Evolutionary conservation across 164 flowering plant genomes (phyloP).

Genomic region (Aristolochia fimbriata): DNA sequence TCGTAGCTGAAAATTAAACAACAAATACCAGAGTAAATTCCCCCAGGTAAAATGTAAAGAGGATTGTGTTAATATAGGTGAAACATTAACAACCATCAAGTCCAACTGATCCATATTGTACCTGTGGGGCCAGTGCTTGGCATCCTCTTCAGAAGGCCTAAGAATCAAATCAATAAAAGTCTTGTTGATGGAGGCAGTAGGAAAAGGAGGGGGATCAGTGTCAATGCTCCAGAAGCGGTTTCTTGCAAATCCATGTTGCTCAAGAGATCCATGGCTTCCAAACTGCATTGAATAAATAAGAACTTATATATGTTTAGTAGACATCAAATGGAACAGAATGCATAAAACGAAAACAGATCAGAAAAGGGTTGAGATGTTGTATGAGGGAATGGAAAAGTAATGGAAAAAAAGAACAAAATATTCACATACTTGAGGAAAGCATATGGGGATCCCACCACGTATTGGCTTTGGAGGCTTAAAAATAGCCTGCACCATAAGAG

Average conservation of each 20-base stretch:
- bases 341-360: background rate
- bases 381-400: background rate
- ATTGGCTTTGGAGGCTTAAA: conserved; percentile 91
- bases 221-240: conserved; percentile 82
- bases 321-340: background rate
- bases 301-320: background rate
- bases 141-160: conserved; percentile 67
- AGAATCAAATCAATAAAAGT: conserved; percentile 73
- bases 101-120: conserved; percentile 14
- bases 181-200: conserved; percentile 35
- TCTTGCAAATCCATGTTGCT: conserved; percentile 92
- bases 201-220: conserved; percentile 68
- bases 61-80: no score
- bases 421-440: conserved; percentile 84
- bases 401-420: conserved; percentile 1
- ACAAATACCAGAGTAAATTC: no score
- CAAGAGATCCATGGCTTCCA: conserved; percentile 56
- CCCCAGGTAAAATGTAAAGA: no score
- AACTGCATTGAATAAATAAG: conserved; percentile 38
- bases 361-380: no score
- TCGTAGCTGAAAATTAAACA: conserved; percentile 45
- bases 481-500: conserved; percentile 32
- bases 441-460: conserved; percentile 95
- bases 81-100: background rate
- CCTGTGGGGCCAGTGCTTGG: conserved; percentile 89